Percentiles rank a stretch among this genome's conserved stretches.
These are phyloP conservation scores for Albugo laibachii DNA, from an alignment of 352 stramenopile species.

Conservation along the genomic window DNA sequence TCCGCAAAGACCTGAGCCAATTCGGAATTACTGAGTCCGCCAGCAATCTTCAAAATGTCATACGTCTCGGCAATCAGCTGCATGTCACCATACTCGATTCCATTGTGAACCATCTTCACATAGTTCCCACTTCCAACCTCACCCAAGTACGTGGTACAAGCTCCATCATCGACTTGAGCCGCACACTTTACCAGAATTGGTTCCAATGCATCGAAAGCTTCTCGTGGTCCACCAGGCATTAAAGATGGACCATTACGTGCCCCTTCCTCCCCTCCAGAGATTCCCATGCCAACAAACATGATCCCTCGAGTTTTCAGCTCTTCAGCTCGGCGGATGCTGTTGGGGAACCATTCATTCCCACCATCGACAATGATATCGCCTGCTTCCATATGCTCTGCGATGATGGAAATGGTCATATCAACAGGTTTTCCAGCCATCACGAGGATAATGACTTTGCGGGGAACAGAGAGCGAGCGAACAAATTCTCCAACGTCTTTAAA, in stretches of 20 bases:
- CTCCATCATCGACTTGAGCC: slow-evolving; percentile 85
- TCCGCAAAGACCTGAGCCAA: slow-evolving; percentile 86
- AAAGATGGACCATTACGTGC: slow-evolving; percentile 94
- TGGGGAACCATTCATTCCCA: slow-evolving; percentile 99
- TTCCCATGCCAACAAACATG: slow-evolving; percentile 96
- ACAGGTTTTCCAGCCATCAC: slow-evolving; percentile 96
- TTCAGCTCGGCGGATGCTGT: slow-evolving; percentile 86
- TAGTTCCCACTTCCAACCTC: slow-evolving; percentile 95
- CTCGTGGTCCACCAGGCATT: slow-evolving; percentile 93
- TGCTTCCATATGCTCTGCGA: slow-evolving; percentile 77
- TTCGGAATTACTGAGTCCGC: slow-evolving; percentile 82
- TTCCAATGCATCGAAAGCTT: slow-evolving; percentile 92
- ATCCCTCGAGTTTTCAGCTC: slow-evolving; percentile 91
- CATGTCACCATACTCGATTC: slow-evolving; percentile 99
- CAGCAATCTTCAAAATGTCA: slow-evolving; percentile 90
- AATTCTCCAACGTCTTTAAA: slow-evolving; percentile 87
- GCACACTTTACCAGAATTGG: slow-evolving; percentile 95
- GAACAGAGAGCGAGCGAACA: slow-evolving; percentile 79
- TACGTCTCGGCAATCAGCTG: slow-evolving; percentile 98
- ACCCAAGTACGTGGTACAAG: slow-evolving; percentile 95
- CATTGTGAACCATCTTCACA: slow-evolving; percentile 99
- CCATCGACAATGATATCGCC: slow-evolving; percentile 98
- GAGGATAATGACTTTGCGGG: slow-evolving; percentile 96
- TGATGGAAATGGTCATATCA: slow-evolving; percentile 75
- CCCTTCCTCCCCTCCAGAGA: slow-evolving; percentile 96